Evolutionary conservation across 2,329 filamentous ascomycete species (phyloP).

Genomic region (Lasiodiplodia theobromae): DNA sequence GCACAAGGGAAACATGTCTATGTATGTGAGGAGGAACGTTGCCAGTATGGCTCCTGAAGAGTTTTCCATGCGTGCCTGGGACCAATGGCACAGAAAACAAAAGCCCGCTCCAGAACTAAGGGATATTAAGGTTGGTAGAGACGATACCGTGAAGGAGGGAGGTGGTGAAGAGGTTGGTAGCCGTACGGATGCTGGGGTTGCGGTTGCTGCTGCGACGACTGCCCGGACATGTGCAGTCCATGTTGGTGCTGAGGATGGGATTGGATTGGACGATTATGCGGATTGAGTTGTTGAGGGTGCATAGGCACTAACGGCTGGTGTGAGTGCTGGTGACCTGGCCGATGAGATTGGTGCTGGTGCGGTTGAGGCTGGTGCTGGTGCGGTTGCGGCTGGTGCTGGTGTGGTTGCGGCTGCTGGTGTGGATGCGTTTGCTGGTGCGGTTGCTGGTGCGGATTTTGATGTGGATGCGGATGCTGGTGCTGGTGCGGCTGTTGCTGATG

Average conservation of each 20-base stretch:
- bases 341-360: not conserved
- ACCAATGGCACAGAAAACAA: not conserved
- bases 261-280: not conserved
- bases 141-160: conserved; percentile 16
- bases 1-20: conserved; percentile 2
- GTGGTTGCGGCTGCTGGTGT: conserved; percentile 1
- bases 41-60: not conserved
- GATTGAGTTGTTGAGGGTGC: conserved; percentile 10
- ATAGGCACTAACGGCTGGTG: conserved; percentile 14
- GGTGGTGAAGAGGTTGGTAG: conserved; percentile 13
- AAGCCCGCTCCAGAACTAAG: not conserved
- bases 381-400: not conserved
- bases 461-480: not conserved
- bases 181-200: not conserved
- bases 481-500: not conserved
- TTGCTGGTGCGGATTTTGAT: not conserved
- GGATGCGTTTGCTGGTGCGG: not conserved
- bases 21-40: not conserved
- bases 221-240: conserved; percentile 3
- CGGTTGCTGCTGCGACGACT: conserved; percentile 3
- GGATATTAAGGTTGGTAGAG: conserved; percentile 22
- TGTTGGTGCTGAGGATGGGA: conserved; percentile 5
- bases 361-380: not conserved
- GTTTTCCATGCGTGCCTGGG: not conserved
- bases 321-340: not conserved